phyloP scores from a whole-genome alignment of 208 protist genomes.

The Crithidia thermophila region DNA sequence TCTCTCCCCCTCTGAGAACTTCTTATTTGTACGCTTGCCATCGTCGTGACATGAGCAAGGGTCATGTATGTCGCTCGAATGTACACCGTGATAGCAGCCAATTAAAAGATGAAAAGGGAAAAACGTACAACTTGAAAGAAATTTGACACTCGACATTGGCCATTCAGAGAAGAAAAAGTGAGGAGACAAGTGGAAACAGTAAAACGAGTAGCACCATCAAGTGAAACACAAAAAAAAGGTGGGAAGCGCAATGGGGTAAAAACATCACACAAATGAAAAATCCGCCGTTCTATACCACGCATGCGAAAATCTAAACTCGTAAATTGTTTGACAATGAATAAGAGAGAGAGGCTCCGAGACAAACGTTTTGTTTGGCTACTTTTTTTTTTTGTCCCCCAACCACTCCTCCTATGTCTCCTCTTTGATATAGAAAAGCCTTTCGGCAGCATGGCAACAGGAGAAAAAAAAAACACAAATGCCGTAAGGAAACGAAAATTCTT shows the following conservation, averaged over 20 bases:
- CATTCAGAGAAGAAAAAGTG: no score
- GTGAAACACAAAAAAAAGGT: neutral
- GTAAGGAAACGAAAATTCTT: no score
- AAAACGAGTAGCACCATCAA: neutral
- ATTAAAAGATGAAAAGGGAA: constrained; percentile 7
- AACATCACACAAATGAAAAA: no score
- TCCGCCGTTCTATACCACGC: no score
- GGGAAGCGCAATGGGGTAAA: neutral
- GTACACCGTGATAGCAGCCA: no score
- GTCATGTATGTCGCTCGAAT: neutral
- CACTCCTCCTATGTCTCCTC: neutral
- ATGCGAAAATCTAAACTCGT: no score
- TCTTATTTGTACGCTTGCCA: neutral
- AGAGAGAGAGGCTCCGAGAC: no score
- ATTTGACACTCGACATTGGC: no score
- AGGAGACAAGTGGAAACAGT: neutral
- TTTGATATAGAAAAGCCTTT: neutral
- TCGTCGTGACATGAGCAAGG: neutral
- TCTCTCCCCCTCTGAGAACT: no score
- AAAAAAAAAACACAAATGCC: constrained; percentile 10
- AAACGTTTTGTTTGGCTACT: no score
- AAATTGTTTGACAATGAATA: no score
- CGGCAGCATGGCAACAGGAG: neutral
- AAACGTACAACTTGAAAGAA: no score
- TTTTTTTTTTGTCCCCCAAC: neutral